Conservation (phyloP, 495 filamentous ascomycete species). For the Podospora pseudoanserina region DNA sequence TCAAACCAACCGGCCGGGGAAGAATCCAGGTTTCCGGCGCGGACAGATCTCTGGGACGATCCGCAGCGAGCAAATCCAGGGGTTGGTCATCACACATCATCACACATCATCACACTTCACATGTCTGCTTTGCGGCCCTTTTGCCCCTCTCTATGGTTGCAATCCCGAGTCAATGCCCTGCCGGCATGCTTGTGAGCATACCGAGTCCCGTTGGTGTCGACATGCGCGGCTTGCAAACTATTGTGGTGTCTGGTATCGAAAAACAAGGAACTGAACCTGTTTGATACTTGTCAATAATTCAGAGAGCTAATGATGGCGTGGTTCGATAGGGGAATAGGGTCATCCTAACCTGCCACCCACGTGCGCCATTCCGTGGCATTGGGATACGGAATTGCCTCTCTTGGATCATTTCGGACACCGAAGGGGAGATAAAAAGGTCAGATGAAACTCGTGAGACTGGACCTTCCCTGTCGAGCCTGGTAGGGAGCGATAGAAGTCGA, state of each 20-base stretch:
- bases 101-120: not conserved
- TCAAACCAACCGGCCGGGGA: not conserved
- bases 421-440: not conserved
- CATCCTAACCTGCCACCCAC: not conserved
- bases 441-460: not conserved
- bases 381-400: not conserved
- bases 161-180: not conserved
- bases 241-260: not conserved
- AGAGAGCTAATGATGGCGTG: not conserved
- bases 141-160: not conserved
- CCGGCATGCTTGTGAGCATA: not conserved
- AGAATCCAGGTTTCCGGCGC: not conserved
- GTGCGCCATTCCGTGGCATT: not conserved
- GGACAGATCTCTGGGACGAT: not conserved
- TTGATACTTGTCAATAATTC: not conserved
- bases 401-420: not conserved
- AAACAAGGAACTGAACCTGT: not conserved
- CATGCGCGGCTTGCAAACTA: not conserved
- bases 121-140: not conserved
- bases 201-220: not conserved
- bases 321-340: not conserved
- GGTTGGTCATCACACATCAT: not conserved
- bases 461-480: not conserved
- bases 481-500: not conserved
- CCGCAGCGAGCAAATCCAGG: not conserved